phyloP scores from a whole-genome alignment of 306 rosid species.

The Quercus engelmannii region DNA sequence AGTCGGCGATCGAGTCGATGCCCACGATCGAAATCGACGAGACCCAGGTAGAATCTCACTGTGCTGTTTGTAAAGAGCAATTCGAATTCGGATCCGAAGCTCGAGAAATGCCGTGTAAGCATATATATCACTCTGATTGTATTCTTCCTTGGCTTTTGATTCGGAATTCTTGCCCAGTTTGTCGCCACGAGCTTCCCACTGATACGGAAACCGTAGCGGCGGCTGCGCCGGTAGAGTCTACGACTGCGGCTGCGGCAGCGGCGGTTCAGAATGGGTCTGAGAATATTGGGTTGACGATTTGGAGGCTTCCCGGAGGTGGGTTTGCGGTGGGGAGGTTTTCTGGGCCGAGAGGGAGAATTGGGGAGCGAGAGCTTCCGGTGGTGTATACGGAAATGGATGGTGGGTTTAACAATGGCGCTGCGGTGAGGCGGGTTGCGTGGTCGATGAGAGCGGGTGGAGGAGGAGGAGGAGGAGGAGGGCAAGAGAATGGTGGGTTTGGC shows the following conservation, averaged over 20 bases:
- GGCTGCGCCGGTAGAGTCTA: neutral
- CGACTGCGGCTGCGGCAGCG: neutral
- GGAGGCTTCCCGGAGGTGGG: conserved; percentile 91
- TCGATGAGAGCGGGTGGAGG: conserved; percentile 35
- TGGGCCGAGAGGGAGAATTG: conserved; percentile 62
- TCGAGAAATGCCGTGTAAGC: conserved; percentile 85
- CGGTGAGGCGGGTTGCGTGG: conserved; percentile 64
- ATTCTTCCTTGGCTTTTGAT: conserved; percentile 81
- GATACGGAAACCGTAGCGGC: conserved; percentile 19
- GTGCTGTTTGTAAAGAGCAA: conserved; percentile 75
- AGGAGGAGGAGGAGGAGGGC: conserved; percentile 27
- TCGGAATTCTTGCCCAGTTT: conserved; percentile 85
- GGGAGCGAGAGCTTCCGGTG: conserved; percentile 69
- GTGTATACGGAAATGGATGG: conserved; percentile 84
- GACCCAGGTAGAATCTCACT: conserved; percentile 48
- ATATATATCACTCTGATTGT: conserved; percentile 73
- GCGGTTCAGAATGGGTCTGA: conserved; percentile 56
- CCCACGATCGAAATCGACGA: conserved; percentile 57
- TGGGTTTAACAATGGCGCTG: conserved; percentile 58
- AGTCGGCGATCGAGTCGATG: conserved; percentile 67
- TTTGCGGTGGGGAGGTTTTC: conserved; percentile 78
- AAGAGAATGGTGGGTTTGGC: conserved; percentile 48
- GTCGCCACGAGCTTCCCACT: conserved; percentile 67
- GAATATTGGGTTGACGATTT: conserved; percentile 65
- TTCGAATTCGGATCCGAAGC: conserved; percentile 53